Conservation (phyloP, 2,329 filamentous ascomycete species). For the Ascocoryne sarcoides region DNA sequence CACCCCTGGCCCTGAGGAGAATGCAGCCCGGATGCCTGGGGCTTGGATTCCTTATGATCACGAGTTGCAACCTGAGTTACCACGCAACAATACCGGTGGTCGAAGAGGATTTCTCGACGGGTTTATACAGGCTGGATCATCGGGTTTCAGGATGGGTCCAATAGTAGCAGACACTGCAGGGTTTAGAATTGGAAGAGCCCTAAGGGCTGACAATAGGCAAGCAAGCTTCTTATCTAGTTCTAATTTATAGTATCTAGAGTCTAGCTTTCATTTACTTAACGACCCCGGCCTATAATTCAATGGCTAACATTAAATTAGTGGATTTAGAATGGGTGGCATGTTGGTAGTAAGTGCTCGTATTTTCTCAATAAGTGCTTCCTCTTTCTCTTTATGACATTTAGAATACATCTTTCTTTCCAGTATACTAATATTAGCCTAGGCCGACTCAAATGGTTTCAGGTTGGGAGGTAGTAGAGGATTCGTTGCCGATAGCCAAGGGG, state of each 20-base stretch:
- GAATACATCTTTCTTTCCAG: too few species aligned
- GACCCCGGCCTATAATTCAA: too few species aligned
- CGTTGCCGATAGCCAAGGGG: conserved; percentile 15
- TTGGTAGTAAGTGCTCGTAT: conserved; percentile 5
- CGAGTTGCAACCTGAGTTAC: conserved; percentile 7
- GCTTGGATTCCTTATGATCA: conserved; percentile 34
- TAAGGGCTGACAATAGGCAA: conserved; percentile 11
- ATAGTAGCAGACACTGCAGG: conserved; percentile 22
- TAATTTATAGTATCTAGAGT: too few species aligned
- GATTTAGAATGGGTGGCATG: conserved; percentile 12
- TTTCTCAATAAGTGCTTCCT: not conserved
- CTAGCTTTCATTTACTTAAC: too few species aligned
- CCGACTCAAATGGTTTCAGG: conserved; percentile 29
- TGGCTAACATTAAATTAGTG: conserved; percentile 1
- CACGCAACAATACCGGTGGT: conserved; percentile 1
- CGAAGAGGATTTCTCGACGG: conserved; percentile 6
- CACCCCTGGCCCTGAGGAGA: conserved; percentile 32
- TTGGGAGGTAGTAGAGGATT: conserved; percentile 19
- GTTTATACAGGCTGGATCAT: conserved; percentile 13
- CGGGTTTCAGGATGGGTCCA: conserved; percentile 21
- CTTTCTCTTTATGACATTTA: not conserved
- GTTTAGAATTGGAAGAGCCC: conserved; percentile 14
- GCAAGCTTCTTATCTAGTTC: not conserved
- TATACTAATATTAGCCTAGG: not conserved
- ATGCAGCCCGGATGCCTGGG: conserved; percentile 34